Base-by-base conservation (phyloP, 352 stramenopile genomes). In the Peronospora destructor region DNA sequence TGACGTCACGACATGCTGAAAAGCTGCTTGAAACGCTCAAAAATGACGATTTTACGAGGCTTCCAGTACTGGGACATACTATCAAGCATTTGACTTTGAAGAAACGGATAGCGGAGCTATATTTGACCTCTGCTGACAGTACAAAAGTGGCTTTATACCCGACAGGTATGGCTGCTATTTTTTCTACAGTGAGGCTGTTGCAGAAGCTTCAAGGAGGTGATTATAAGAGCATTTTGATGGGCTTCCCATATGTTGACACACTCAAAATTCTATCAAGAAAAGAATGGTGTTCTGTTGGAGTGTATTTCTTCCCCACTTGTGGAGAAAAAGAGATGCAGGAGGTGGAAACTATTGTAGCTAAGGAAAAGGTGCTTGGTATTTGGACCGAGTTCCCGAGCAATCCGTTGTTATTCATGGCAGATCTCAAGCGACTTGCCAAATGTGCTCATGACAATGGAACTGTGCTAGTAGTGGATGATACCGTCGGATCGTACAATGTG, bases 341-440 rank as follows among this genome's bases (percentile, higher is more conserved):
- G 50, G 61, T 89, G 32, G 84, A 91, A 45, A 60, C 56, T 11
- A 77, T 95, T 33, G 57, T 90, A 19, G 64, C 72, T 26, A 73
- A 69, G 21, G 77, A 91, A 49, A 71, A 74, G 36, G 75, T 96
- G 38, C 71, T 88, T 4, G 90, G 68, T 8, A 78, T 98, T 48
- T 96, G 97, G 58, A 95, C 87, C 9, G 92, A 98, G 62, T 95
- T 97, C 38, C 92, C 90, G 3, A 84, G 80, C 26, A 98, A 98
- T 66, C 92, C 92, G 23, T 56, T 98, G 48, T 63, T 97, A 37
- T 80, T 89, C 7, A 77, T 76, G 60, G 66, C 86, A 0, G 82
- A 97, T 43, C 60, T 98, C 10, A 71, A 77, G 17, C 64, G 73
- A 13, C 61, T 97, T n/a, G 73, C 84, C 8, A 62, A 68, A 11